A percentile compares a stretch with the other conserved stretches of the same genome.
Evolutionary conservation across 2,329 filamentous ascomycete genomes (phyloP).

Genomic region (Neospermospora avenae): DNA sequence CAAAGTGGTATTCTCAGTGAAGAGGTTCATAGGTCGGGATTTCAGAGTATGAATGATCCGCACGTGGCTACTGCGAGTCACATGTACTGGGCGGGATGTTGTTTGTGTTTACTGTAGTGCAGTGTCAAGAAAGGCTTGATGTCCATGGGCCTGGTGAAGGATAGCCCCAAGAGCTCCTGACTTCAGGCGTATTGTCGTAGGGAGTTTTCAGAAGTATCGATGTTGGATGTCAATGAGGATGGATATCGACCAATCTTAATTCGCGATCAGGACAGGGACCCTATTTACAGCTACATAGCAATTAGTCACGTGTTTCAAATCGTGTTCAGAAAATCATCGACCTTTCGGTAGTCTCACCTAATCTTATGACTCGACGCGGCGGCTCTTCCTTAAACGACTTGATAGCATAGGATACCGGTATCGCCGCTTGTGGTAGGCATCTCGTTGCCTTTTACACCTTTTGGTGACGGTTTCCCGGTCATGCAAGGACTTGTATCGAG

Average conservation of each 20-base stretch:
- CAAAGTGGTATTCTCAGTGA: constrained; percentile 13
- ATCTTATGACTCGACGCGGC: background rate
- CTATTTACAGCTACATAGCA: background rate
- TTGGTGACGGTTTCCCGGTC: background rate
- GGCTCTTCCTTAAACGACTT: background rate
- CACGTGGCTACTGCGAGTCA: no score
- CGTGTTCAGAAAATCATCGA: background rate
- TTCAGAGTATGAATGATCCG: no score
- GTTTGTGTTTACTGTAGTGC: no score
- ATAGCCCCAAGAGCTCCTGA: background rate
- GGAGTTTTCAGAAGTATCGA: background rate
- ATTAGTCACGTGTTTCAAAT: background rate
- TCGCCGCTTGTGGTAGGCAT: background rate
- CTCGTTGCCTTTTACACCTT: background rate
- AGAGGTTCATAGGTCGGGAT: constrained; percentile 11
- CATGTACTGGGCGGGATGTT: no score
- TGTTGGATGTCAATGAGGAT: background rate
- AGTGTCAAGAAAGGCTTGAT: constrained; percentile 5
- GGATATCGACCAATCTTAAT: background rate
- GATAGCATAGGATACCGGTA: background rate
- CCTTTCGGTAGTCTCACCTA: background rate
- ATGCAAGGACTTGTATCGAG: background rate
- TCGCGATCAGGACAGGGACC: no score
- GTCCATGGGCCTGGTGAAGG: background rate
- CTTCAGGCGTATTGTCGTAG: no score